Evolutionary conservation across 2,329 filamentous ascomycete genomes (phyloP).

Genomic region (Cladosporium cucumerinum): DNA sequence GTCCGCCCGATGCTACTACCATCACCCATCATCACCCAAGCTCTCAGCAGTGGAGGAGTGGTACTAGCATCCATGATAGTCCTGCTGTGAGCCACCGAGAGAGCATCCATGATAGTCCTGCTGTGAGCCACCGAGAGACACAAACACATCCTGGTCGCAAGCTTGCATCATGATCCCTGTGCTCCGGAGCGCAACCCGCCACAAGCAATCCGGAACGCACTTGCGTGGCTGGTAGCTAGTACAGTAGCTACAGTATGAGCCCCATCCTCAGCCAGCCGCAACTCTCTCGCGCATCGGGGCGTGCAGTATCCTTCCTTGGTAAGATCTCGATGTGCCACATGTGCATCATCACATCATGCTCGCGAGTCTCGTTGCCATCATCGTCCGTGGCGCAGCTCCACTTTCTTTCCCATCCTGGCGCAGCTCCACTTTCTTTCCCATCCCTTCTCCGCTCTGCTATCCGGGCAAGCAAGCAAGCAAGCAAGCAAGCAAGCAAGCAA

Average conservation of each 20-base stretch:
- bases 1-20: not conserved
- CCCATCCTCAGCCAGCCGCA: not conserved
- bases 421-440: not conserved
- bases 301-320: not conserved
- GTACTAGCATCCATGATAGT: not conserved
- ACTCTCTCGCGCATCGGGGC: not conserved
- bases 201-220: not conserved
- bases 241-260: too few species aligned
- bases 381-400: not conserved
- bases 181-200: not conserved
- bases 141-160: not conserved
- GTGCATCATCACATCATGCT: too few species aligned
- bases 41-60: not conserved
- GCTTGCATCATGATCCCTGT: slow-evolving; percentile 3
- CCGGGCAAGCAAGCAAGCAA: not conserved
- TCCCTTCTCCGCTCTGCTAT: not conserved
- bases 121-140: not conserved
- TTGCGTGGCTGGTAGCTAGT: slow-evolving; percentile 4
- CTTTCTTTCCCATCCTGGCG: too few species aligned
- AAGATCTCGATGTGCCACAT: not conserved
- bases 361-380: not conserved
- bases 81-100: not conserved
- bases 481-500: too few species aligned
- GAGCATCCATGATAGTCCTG: slow-evolving; percentile 1
- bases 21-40: not conserved